Conservation (phyloP, 768 basidiomycete genomes). For the Xerocomellus amylosporus region DNA sequence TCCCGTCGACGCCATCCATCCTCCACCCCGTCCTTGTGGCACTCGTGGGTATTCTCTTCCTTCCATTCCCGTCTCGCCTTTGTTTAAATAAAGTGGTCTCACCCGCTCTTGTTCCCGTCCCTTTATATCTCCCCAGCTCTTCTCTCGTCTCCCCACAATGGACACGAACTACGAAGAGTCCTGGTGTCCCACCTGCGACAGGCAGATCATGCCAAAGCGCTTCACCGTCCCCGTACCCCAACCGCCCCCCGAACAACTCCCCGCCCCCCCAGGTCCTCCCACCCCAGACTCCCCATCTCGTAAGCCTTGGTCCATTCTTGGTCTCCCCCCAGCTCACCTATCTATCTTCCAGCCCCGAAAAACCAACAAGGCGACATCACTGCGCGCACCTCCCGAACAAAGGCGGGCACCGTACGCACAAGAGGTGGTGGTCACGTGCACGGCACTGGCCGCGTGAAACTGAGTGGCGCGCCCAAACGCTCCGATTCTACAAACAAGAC, state of each 20-base stretch:
- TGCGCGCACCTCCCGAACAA: conserved; percentile 33
- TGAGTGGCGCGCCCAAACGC: conserved; percentile 53
- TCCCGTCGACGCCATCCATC: background rate
- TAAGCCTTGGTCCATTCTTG: conserved; percentile 23
- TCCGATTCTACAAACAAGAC: conserved; percentile 24
- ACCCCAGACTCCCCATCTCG: conserved; percentile 40
- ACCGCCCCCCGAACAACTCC: conserved; percentile 13
- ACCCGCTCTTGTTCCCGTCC: conserved; percentile 9
- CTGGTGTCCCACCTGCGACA: conserved; percentile 80
- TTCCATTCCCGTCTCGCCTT: background rate
- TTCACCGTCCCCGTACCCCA: conserved; percentile 46
- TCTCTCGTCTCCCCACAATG: conserved; percentile 21
- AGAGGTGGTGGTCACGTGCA: conserved; percentile 55
- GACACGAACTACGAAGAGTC: conserved; percentile 56
- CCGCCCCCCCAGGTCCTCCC: conserved; percentile 31
- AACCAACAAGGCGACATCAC: conserved; percentile 25
- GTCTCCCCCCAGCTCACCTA: conserved; percentile 3
- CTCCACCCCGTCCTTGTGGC: background rate
- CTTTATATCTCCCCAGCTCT: conserved; percentile 11
- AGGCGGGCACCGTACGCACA: conserved; percentile 37
- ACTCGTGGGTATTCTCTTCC: conserved; percentile 6
- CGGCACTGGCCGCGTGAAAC: conserved; percentile 62
- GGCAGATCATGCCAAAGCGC: conserved; percentile 79
- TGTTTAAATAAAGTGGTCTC: conserved; percentile 14
- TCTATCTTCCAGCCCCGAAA: conserved; percentile 22